These are phyloP conservation scores for Cutaneotrichosporon sp. DNA, from an alignment of 1,284 basidiomycete genomes.

Conservation along the genomic window DNA sequence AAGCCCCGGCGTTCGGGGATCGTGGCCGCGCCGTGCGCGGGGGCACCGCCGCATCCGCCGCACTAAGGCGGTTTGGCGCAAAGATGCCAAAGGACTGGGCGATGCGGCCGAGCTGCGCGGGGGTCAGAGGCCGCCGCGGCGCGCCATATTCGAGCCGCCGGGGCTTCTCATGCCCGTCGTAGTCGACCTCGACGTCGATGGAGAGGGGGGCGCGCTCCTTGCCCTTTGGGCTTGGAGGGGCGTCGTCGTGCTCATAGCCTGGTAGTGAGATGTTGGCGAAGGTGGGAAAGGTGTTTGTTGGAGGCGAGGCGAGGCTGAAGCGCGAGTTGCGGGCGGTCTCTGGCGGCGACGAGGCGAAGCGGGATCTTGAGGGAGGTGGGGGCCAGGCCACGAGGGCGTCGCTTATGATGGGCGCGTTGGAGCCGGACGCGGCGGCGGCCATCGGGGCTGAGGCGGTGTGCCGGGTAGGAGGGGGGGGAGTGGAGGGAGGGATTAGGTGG, in stretches of 20 bases:
- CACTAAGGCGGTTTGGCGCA: slow-evolving; percentile 27
- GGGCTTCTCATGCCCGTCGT: slow-evolving; percentile 6
- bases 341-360: slow-evolving; percentile 23
- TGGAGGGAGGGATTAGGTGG: not conserved
- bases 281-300: not conserved
- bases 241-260: slow-evolving; percentile 3
- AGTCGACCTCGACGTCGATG: not conserved
- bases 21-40: not conserved
- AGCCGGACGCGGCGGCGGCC: slow-evolving; percentile 31
- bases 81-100: slow-evolving; percentile 51
- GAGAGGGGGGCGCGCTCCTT: slow-evolving; percentile 1
- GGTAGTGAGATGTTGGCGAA: slow-evolving; percentile 4
- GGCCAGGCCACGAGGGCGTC: slow-evolving; percentile 49
- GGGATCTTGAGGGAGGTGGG: slow-evolving; percentile 30
- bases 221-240: slow-evolving; percentile 10
- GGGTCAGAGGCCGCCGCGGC: slow-evolving; percentile 41
- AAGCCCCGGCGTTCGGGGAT: not conserved
- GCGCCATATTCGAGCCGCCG: slow-evolving; percentile 31
- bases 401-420: slow-evolving; percentile 46
- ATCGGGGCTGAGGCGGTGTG: not conserved
- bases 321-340: slow-evolving; percentile 23
- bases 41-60: not conserved
- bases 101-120: slow-evolving; percentile 45
- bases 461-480: too few species aligned
- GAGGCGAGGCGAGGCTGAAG: slow-evolving; percentile 5